Base-by-base conservation (phyloP, 176 grass and related monocot genomes). In the Oryza brachyantha region DNA sequence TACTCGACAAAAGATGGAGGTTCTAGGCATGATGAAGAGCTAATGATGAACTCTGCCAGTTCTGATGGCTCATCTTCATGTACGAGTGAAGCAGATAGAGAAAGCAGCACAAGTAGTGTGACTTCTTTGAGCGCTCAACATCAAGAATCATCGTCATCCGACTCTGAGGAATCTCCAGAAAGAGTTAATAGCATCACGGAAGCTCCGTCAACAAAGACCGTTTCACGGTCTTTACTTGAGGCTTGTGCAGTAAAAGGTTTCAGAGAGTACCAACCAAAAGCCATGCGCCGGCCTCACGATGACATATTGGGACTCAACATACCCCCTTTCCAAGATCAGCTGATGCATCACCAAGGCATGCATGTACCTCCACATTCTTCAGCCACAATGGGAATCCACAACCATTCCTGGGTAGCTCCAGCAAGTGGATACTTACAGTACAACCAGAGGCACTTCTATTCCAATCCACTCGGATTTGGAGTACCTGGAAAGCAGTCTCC, bases 31-130 rank as follows among this genome's bases (percentile, higher is more conserved):
- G 86, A 88, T 31, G 81, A 77, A 75, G 81, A 80, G 31, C 35
- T 68, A 40, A 80, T 88, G 81, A 72, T 25, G 38, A 87, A 86
- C 78, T 83, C 82, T 40, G 39, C 69, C 25, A 80, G 88, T 84
- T 92, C 92, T 43, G 91, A 92, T 79, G 89, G 84, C 71, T 88
- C 87, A 34, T 92, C 91, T 22, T 90, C 84, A 65, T 97, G 82
- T 85, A 81, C 83, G 64, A 86, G 91, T 9, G 91, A 97, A 78
- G 94, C 86, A 37, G 94, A 97, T 55, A 84, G 89, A 35, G 88
- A 93, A 77, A 87, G 84, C 81, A 93, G 78, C 61, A 79, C 77
- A 57, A 84, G 85, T 75, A 98, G 83, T 87, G 86, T 81, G 69
- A 91, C 81, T 41, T 91, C 92, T 79, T 86, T 78, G 10, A 90